Conservation (phyloP, 1,139 yeast species). For the Debaryomyces robertsiae region DNA sequence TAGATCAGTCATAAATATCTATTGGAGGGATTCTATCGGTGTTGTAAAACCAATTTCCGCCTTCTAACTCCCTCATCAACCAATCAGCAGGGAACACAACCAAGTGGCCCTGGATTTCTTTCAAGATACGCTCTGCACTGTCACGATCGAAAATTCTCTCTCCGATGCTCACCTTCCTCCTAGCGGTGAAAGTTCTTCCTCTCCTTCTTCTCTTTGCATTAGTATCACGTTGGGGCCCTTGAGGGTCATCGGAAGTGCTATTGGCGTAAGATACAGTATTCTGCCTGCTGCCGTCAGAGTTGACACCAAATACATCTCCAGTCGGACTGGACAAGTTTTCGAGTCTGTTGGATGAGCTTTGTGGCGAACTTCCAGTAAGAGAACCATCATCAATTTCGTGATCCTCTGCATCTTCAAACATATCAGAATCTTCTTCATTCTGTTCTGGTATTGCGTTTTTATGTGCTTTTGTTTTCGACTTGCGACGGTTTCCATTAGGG, state of each 20-base stretch:
- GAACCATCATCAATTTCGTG: neutral
- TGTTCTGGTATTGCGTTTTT: conserved; percentile 6
- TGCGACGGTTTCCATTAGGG: conserved; percentile 6
- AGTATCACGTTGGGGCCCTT: neutral
- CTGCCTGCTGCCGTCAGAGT: neutral
- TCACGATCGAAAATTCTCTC: conserved; percentile 69
- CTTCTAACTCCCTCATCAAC: conserved; percentile 82
- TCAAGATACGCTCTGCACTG: conserved; percentile 73
- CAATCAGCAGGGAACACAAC: conserved; percentile 91
- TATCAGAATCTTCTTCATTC: conserved; percentile 11
- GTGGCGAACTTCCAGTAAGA: neutral
- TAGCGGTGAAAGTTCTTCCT: conserved; percentile 38
- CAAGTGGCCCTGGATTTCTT: conserved; percentile 82
- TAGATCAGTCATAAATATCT: conserved; percentile 76
- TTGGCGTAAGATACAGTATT: neutral
- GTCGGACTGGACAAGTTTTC: too few relatives aligned
- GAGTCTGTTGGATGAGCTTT: neutral
- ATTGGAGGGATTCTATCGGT: conserved; percentile 94
- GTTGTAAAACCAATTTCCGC: conserved; percentile 93
- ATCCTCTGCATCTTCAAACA: conserved; percentile 11
- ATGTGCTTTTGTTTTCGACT: conserved; percentile 11
- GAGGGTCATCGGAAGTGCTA: neutral
- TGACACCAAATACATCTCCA: neutral
- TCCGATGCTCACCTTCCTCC: conserved; percentile 47
- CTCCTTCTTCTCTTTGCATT: conserved; percentile 26